Base-by-base conservation (phyloP, 2,329 filamentous ascomycete genomes). In the Berkeleyomyces basicola region DNA sequence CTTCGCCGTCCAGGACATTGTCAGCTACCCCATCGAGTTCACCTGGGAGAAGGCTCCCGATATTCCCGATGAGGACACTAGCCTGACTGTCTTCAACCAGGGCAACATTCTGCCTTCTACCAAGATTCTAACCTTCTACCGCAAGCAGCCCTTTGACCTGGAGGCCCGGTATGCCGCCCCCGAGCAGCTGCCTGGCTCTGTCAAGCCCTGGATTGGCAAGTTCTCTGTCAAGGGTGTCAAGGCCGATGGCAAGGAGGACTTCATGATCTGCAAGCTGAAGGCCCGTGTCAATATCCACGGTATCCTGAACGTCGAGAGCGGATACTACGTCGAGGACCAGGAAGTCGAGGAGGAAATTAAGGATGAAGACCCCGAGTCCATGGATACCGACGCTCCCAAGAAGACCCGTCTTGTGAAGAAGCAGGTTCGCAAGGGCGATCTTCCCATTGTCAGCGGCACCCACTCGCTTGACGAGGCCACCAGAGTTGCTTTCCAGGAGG, bases 251-350 rank as follows among this genome's bases (percentile, higher is more conserved):
- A 91, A 93, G 73, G 89, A 95, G 65, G 93, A 97, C 73, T 99
- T 97, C 75, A 97, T 99, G 92, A 95, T 97, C 71, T 99, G 93
- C 86, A 99, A 99, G 80, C 85, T 99, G 66, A 97, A 97, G 83
- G 92, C 93, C 58, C 86, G 93, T 67, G 83, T 99, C 63, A 99
- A 99, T 77, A 83, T 97, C 67, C 91, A 97, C 78, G 93, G 93
- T 74, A 83, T 99, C 65, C 80, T 99, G 68, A 97, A 97, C 72
- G 87, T 99, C 44, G 93, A 99, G 79, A 91, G 85, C 66, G 93
- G 91, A 65, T 99, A 99, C 80, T 97, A 90, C 70, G 93, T 99
- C 61, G 93, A 99, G 78, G 93, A 99, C 72, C 85, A 95, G 71
- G 93, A 99, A 76, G 85, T 97, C 63, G 93, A 99, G 78, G 91